These are phyloP conservation scores for Fraxinus cuspidata DNA, from an alignment of 257 asterid genomes.

Conservation along the genomic window DNA sequence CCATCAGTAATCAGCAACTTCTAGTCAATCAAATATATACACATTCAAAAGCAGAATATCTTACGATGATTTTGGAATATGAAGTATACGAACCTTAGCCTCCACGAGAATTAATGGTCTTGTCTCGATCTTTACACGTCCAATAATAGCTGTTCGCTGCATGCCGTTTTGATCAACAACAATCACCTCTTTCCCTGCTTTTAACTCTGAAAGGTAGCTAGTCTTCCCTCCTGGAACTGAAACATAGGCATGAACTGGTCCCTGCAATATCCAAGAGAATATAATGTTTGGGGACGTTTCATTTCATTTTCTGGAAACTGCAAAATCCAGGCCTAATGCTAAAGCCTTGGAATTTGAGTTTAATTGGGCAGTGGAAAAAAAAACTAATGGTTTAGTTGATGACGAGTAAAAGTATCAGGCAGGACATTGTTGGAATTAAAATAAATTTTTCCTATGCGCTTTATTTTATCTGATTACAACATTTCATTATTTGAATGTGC, in stretches of 20 bases:
- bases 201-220: slow-evolving; percentile 79
- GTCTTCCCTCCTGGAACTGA: slow-evolving; percentile 82
- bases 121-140: slow-evolving; percentile 89
- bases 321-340: slow-evolving; percentile 1
- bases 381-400: background rate
- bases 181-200: slow-evolving; percentile 74
- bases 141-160: slow-evolving; percentile 78
- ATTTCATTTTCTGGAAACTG: background rate
- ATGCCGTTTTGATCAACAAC: slow-evolving; percentile 69
- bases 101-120: slow-evolving; percentile 79
- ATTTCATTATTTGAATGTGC: background rate
- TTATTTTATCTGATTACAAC: background rate
- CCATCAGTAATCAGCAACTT: slow-evolving; percentile 6
- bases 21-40: background rate
- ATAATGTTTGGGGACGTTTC: slow-evolving; percentile 18
- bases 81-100: slow-evolving; percentile 58
- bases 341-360: background rate
- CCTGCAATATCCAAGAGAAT: slow-evolving; percentile 43
- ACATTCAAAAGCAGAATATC: slow-evolving; percentile 1
- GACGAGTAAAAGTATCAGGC: background rate
- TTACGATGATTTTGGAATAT: slow-evolving; percentile 7
- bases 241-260: slow-evolving; percentile 83
- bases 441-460: background rate
- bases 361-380: background rate
- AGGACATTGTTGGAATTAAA: background rate